Evolutionary conservation across 2,329 filamentous ascomycete species (phyloP), one percentile per base, ranked within the genome.

Genomic region (Chrysosporium keratinophilum): DNA sequence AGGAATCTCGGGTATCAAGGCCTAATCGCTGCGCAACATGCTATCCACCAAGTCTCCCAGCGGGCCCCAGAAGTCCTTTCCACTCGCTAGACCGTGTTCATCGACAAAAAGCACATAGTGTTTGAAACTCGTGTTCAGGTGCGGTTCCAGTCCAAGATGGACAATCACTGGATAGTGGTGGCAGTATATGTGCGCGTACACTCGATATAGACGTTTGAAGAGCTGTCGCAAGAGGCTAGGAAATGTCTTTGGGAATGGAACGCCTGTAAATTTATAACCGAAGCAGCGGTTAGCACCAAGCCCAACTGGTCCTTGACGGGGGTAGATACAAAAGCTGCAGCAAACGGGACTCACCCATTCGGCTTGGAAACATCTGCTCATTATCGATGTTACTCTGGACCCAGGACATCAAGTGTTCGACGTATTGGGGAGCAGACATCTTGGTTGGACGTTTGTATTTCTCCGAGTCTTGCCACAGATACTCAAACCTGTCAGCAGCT

Each of bases 151-250:
- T 19, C 93, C 93, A 39, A 98, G 80, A 68, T 96, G 89, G 56
- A 94, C 86, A 62, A 98, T 85, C 61, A 98, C 90, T 35, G 90
- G 90, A 73, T 98, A 98, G 75, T 98, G 93, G 72, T 98, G 93
- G 76, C 94, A 98, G 81, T 98, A 98, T 64, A 98, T 95, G 74
- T 98, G 93, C 42, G 93, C 93, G 70, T 98, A 98, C 58, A 98
- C 91, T 62, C 93, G 86, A 74, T 97, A 98, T 75, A 98, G 85
- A 67, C 93, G 86, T 79, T 98, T 98, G 82, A 97, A 97, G 68
- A 98, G 89, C 73, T 96, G 91, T 61, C 88, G 86, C 58, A 96
- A 84, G 54, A 95, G 84, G 54, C 83, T 77, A 6, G 88, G 85
- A 74, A 98, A 98, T 17, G 85, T 84, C 68, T 95, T 93, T 52